Base-by-base conservation (phyloP, 306 rosid genomes). In the Quercus glauca region DNA sequence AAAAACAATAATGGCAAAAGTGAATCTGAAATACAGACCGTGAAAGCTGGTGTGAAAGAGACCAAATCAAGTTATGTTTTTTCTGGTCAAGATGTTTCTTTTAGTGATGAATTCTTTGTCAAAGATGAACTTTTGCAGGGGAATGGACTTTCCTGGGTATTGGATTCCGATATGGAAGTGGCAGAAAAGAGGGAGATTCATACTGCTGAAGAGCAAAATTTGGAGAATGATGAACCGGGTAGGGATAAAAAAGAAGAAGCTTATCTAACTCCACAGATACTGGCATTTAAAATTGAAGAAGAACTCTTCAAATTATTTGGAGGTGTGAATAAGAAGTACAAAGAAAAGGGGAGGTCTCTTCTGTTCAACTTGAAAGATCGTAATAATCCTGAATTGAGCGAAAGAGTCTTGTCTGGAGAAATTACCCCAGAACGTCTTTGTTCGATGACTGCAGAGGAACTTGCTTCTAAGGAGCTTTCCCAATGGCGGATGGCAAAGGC, bases 401-500 rank as follows among this genome's bases (percentile, higher is more conserved):
- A 96, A 86, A 88, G 93, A 86, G 98, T 96, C 70, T 88, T 93
- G 96, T 87, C 87, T 21, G 98, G 99, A 23, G 90, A 89, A 79
- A 93, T 96, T 63, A 78, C 81, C 21, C 98, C 99, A 5, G 92
- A 88, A 33, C 87, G 90, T 15, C 85, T 96, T 41, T 96, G 99
- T 81, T 90, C 97, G 28, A 96, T 96, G 99, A 90, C 92, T 61
- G 98, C 99, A 0, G 99, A 96, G 85, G 99, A 96, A 73, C 99
- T 96, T 85, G 99, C 99, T 80, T 96, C 99, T 6, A 89, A 96
- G 87, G 98, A 96, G 90, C 99, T 96, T 80, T 90, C 98, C 69
- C 80, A 96, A 87, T 96, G 99, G 99, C 89, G 99, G 83, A 89
- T 90, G 90, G 99, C 99, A 14, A 96, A 96, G 88, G 99, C 99